Evolutionary conservation across 306 rosid genomes (phyloP).

Genomic region (Vigna nakashimae): DNA sequence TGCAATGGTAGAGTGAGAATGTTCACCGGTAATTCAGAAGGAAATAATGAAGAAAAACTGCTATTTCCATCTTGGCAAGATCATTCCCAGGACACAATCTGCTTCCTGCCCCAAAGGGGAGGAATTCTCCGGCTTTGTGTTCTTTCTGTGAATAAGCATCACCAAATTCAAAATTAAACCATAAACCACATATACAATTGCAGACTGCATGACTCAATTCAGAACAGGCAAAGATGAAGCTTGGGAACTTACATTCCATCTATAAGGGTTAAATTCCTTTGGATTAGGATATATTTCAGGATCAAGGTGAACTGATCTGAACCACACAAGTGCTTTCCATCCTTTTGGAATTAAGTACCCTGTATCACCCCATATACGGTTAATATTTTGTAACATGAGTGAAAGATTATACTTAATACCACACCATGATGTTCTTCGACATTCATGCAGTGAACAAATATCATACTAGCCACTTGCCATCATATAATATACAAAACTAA

Average conservation of each 20-base stretch:
- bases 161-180: slow-evolving; percentile 23
- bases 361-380: slow-evolving; percentile 40
- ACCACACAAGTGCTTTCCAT: slow-evolving; percentile 91
- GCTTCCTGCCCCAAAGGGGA: slow-evolving; percentile 89
- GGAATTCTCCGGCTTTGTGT: slow-evolving; percentile 79
- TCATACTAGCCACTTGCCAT: slow-evolving; percentile 1
- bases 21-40: slow-evolving; percentile 70
- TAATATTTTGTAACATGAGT: background rate
- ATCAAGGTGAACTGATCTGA: slow-evolving; percentile 81
- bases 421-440: background rate
- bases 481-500: slow-evolving; percentile 3
- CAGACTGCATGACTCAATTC: background rate
- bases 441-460: background rate
- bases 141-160: slow-evolving; percentile 43
- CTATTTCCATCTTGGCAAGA: slow-evolving; percentile 74
- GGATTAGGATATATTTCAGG: slow-evolving; percentile 84
- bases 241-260: slow-evolving; percentile 78
- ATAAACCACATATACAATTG: background rate
- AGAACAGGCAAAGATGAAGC: background rate
- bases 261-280: slow-evolving; percentile 72
- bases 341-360: slow-evolving; percentile 87
- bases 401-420: slow-evolving; percentile 15
- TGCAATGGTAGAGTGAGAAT: background rate
- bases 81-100: slow-evolving; percentile 77
- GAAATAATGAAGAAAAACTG: slow-evolving; percentile 82